Conservation (phyloP, 345 rosid species). For the Corchorus olitorius region DNA sequence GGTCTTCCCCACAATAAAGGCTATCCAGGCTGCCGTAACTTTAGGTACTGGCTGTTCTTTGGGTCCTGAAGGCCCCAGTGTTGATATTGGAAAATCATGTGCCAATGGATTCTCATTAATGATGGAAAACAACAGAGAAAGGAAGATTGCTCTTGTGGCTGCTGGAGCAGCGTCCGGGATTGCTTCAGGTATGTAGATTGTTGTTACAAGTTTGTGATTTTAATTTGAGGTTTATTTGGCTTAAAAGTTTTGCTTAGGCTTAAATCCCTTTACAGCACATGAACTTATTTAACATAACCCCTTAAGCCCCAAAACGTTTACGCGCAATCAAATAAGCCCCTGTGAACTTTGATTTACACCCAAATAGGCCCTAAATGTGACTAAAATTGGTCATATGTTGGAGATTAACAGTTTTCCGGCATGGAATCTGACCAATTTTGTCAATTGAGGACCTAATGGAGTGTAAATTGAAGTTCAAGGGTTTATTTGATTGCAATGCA, state of each 20-base stretch:
- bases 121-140: constrained; percentile 98
- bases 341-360: too few species aligned
- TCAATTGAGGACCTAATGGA: too few species aligned
- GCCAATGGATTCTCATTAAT: constrained; percentile 86
- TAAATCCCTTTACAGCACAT: background rate
- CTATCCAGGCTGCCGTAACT: constrained; percentile 94
- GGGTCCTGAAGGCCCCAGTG: constrained; percentile 99
- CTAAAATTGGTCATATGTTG: too few species aligned
- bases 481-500: too few species aligned
- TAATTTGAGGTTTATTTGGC: background rate
- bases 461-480: too few species aligned
- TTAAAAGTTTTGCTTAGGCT: background rate
- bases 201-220: background rate
- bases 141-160: constrained; percentile 90
- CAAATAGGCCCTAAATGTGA: too few species aligned
- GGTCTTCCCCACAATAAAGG: constrained; percentile 80
- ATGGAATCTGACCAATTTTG: too few species aligned
- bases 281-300: background rate
- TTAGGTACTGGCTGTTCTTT: constrained; percentile 96
- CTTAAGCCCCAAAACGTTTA: too few species aligned
- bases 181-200: constrained; percentile 66
- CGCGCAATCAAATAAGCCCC: too few species aligned
- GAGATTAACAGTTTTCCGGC: too few species aligned
- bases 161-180: constrained; percentile 99
- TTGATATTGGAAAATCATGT: constrained; percentile 96